These are phyloP conservation scores for Artomyces pyxidatus DNA, from an alignment of 768 basidiomycete genomes.

Conservation along the genomic window DNA sequence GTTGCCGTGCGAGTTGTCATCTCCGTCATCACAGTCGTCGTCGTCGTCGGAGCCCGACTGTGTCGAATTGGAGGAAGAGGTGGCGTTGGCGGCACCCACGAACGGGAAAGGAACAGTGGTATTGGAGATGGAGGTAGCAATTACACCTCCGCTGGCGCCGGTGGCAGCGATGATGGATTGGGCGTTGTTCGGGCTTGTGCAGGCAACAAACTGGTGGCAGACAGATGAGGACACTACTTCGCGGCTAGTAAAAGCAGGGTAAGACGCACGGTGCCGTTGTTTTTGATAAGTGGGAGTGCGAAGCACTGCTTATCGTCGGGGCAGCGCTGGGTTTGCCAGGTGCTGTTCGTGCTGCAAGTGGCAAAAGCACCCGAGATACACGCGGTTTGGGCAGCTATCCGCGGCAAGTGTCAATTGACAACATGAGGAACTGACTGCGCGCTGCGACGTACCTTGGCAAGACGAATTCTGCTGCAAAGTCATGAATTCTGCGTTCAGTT, in stretches of 20 bases:
- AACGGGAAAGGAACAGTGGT: conserved; percentile 17
- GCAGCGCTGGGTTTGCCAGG: conserved; percentile 35
- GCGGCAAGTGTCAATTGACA: neutral
- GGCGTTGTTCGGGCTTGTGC: conserved; percentile 44
- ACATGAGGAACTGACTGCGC: neutral
- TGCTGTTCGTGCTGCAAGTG: conserved; percentile 31
- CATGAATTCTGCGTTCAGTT: conserved; percentile 40
- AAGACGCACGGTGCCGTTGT: conserved; percentile 37
- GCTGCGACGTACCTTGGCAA: conserved; percentile 34
- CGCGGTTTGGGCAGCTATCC: conserved; percentile 34
- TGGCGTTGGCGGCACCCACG: conserved; percentile 4
- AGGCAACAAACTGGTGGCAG: conserved; percentile 34
- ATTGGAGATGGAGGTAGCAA: conserved; percentile 20
- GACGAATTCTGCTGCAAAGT: conserved; percentile 31
- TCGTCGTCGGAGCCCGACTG: neutral
- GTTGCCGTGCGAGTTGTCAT: neutral
- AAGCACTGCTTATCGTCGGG: conserved; percentile 35
- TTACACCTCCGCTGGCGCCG: conserved; percentile 37
- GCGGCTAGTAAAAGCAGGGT: neutral
- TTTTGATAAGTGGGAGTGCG: conserved; percentile 38
- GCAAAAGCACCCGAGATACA: conserved; percentile 36
- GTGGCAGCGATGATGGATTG: conserved; percentile 36
- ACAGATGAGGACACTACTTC: neutral
- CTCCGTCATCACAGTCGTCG: neutral
- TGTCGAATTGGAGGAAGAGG: neutral